These are phyloP conservation scores for Liriodendron chinense DNA, from an alignment of 164 flowering plant genomes.

Conservation along the genomic window DNA sequence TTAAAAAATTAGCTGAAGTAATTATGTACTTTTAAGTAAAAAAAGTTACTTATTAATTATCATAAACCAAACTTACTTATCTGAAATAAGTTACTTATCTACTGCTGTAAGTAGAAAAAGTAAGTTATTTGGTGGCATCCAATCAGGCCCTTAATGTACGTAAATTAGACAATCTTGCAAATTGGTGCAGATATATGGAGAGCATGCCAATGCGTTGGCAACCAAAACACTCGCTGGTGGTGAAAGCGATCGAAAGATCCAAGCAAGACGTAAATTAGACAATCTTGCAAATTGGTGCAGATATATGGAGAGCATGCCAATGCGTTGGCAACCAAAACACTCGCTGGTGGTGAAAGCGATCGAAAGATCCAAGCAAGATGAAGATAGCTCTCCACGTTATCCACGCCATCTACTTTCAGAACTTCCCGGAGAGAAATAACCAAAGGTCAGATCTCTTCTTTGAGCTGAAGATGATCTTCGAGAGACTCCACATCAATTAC, in stretches of 20 bases:
- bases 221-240: slow-evolving; percentile 32
- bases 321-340: slow-evolving; percentile 44
- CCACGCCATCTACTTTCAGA: slow-evolving; percentile 60
- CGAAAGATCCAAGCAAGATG: slow-evolving; percentile 44
- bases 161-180: too few species aligned
- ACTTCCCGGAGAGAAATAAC: slow-evolving; percentile 30
- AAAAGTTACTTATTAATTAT: too few species aligned
- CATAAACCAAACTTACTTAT: too few species aligned
- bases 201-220: slow-evolving; percentile 50
- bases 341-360: slow-evolving; percentile 39
- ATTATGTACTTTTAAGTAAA: too few species aligned
- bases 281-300: too few species aligned
- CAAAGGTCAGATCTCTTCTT: slow-evolving; percentile 43
- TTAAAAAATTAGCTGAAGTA: too few species aligned
- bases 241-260: slow-evolving; percentile 47
- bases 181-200: slow-evolving; percentile 48
- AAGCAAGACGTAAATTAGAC: too few species aligned
- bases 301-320: slow-evolving; percentile 48
- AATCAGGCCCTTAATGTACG: too few species aligned
- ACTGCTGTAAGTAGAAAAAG: too few species aligned
- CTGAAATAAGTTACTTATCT: too few species aligned
- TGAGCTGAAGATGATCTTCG: slow-evolving; percentile 45
- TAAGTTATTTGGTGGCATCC: too few species aligned
- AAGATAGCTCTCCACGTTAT: slow-evolving; percentile 33
- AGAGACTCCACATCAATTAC: slow-evolving; percentile 33